Conservation (phyloP, 2,329 filamentous ascomycete genomes). For the Neofusicoccum sp. region DNA sequence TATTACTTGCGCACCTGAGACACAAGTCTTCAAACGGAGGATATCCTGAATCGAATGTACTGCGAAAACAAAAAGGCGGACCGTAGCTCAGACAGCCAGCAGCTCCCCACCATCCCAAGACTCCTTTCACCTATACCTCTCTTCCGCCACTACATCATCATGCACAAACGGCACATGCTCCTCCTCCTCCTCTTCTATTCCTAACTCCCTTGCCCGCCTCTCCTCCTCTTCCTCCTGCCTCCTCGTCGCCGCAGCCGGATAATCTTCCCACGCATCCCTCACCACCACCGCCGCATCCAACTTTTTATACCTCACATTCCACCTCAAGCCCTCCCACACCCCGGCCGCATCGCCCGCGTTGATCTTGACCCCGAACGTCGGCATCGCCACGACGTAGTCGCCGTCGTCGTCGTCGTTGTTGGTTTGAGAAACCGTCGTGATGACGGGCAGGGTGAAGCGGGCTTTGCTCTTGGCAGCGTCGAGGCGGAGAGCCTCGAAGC, state of each 20-base stretch:
- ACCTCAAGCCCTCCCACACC: slow-evolving; percentile 24
- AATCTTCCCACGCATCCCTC: slow-evolving; percentile 16
- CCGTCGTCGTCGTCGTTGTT: slow-evolving; percentile 9
- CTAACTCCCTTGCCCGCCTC: neutral
- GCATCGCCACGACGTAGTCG: slow-evolving; percentile 33
- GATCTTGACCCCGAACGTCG: slow-evolving; percentile 31
- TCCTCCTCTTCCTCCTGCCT: neutral
- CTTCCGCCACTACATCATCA: neutral
- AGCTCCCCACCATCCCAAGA: neutral
- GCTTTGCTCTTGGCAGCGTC: slow-evolving; percentile 18
- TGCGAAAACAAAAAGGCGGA: too few relatives aligned
- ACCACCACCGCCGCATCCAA: slow-evolving; percentile 25
- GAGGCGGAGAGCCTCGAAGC: slow-evolving; percentile 14
- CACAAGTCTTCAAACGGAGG: too few relatives aligned
- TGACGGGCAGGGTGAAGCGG: slow-evolving; percentile 23
- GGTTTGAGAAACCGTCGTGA: neutral
- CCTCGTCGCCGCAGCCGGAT: neutral
- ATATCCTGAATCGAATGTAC: too few relatives aligned
- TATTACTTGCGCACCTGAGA: too few relatives aligned
- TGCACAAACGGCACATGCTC: slow-evolving; percentile 16
- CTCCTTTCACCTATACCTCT: neutral
- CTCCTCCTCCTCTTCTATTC: neutral
- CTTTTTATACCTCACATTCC: slow-evolving; percentile 31
- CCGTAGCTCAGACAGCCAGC: too few relatives aligned
- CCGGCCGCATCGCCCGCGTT: slow-evolving; percentile 6